Base-by-base conservation (phyloP, 176 grass and related monocot species). In the Zea mays region DNA sequence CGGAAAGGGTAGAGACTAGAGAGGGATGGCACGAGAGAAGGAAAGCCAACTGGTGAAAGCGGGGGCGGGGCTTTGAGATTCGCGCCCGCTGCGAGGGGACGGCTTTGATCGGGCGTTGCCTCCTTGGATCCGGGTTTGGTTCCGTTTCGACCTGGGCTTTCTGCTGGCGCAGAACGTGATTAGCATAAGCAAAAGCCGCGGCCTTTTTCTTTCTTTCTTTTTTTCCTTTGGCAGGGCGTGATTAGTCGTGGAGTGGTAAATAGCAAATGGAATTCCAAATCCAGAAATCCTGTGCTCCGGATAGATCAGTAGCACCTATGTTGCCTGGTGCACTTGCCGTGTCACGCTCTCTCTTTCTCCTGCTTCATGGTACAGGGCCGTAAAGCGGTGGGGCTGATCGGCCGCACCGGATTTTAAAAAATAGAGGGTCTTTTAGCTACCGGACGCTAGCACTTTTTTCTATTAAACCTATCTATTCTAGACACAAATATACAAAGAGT, bases 51-150 rank as follows among this genome's bases (percentile, higher is more conserved):
- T 7, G 68, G 69, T 44, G 76, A 20, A 44, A 50, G 40, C 38
- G 20, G 46, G 62, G 19, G 50, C 51, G 41, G 61, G 5, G 14
- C 64, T 77, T 88, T 49, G 15, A 5, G 86, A 76, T 85, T 72
- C 72, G 82, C 36, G 48, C 48, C 0, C 56, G 56, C n/a, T 0
- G 45, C 35, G 4, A 27, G 17, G 55, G 76, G 64, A 85, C 7
- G 58, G 77, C 44, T 40, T 21, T 2, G 71, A 75, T 83, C 19
- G 9, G 79, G 63, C 8, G 73, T 37, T 21, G 10, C 59, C 13
- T 8, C 56, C 6, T 45, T 12, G 63, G 65, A 36, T 72, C 79
- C 58, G 57, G 79, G 34, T 70, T 0, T 9, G 34, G 8, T 43
- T 46, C 8, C 34, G 54, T 73, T 82, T 70, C 62, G 35, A 14